These are phyloP conservation scores for Lichtheimia corymbifera DNA, from an alignment of 371 early-diverging fungal species.

Conservation along the genomic window DNA sequence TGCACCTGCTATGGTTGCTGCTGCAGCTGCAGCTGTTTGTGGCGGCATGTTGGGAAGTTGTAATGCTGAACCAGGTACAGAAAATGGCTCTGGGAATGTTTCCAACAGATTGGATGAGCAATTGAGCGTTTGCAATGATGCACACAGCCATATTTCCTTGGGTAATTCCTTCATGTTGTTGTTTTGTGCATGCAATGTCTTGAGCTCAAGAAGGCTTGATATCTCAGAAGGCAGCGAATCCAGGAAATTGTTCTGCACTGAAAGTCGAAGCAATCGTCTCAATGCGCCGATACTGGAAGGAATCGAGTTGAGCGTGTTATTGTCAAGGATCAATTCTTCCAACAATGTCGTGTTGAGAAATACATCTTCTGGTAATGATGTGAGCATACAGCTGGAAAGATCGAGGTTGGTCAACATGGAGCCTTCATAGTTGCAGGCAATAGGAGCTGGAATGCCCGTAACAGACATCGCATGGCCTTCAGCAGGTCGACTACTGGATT, in stretches of 20 bases:
- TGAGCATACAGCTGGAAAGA: constrained; percentile 71
- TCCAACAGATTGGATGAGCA: constrained; percentile 77
- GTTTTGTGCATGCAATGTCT: constrained; percentile 41
- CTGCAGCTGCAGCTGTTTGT: not conserved
- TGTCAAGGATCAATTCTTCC: constrained; percentile 64
- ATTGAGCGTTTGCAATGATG: constrained; percentile 68
- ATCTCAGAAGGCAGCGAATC: constrained; percentile 46
- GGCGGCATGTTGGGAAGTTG: constrained; percentile 15
- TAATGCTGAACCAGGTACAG: constrained; percentile 17
- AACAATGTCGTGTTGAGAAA: constrained; percentile 60
- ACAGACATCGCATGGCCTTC: not conserved
- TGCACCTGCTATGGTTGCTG: not conserved
- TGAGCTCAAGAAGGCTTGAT: constrained; percentile 32
- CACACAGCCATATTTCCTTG: constrained; percentile 84
- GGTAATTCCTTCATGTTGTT: constrained; percentile 78
- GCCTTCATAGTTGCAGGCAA: constrained; percentile 1
- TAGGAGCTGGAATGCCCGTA: constrained; percentile 5
- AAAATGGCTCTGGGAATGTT: constrained; percentile 38
- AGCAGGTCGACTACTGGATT: not conserved
- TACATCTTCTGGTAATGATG: constrained; percentile 63
- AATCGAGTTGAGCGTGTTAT: constrained; percentile 72
- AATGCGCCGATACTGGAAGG: constrained; percentile 66
- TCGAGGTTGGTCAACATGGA: constrained; percentile 55
- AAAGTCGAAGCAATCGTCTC: constrained; percentile 54
- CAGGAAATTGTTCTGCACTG: constrained; percentile 77